These are phyloP conservation scores for Lichtheimia corymbifera DNA, from an alignment of 371 early-diverging fungal species.

Conservation along the genomic window DNA sequence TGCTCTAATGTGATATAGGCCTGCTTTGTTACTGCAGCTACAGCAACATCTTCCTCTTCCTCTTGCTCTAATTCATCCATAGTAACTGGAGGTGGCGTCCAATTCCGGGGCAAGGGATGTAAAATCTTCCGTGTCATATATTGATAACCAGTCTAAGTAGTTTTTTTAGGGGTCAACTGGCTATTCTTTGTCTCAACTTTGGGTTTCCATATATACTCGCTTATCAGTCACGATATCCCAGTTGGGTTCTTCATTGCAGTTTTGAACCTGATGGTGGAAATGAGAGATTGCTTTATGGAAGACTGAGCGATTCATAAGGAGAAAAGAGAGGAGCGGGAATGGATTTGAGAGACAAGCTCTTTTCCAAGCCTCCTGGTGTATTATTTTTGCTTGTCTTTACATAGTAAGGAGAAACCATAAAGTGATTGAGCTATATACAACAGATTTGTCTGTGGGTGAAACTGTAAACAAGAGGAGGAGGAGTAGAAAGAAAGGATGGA, in stretches of 20 bases:
- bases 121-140: neutral
- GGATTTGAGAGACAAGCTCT: neutral
- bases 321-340: neutral
- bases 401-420: slow-evolving; percentile 4
- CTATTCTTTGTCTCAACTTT: no score
- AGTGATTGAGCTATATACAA: slow-evolving; percentile 6
- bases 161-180: no score
- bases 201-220: no score
- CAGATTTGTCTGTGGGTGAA: neutral
- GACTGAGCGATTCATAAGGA: slow-evolving; percentile 8
- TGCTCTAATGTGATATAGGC: slow-evolving; percentile 48
- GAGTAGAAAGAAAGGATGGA: neutral
- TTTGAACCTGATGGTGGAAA: neutral
- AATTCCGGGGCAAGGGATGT: neutral
- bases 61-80: neutral
- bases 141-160: neutral
- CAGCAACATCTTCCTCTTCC: slow-evolving; percentile 4
- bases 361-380: no score
- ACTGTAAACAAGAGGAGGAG: slow-evolving; percentile 1
- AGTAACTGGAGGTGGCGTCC: neutral
- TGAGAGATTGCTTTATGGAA: slow-evolving; percentile 7
- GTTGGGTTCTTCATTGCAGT: neutral
- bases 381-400: neutral
- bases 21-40: neutral
- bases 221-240: neutral